These are phyloP conservation scores for Nakazawaea populi DNA, from an alignment of 805 yeast genomes.

Conservation along the genomic window DNA sequence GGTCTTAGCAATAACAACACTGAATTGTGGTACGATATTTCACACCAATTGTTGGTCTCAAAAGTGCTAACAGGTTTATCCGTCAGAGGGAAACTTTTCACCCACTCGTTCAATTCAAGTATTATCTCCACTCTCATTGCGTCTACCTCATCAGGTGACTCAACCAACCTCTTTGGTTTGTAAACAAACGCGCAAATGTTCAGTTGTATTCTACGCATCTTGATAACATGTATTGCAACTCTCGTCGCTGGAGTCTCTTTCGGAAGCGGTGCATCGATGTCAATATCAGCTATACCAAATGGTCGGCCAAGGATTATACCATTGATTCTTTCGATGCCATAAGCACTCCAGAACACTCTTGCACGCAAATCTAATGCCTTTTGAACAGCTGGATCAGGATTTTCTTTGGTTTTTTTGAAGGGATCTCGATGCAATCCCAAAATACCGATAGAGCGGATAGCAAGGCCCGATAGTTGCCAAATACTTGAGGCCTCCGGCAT, in stretches of 20 bases:
- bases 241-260: slow-evolving; percentile 15
- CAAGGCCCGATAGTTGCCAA: slow-evolving; percentile 27
- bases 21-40: slow-evolving; percentile 29
- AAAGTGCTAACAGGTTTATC: slow-evolving; percentile 20
- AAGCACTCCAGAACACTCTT: slow-evolving; percentile 30
- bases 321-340: slow-evolving; percentile 28
- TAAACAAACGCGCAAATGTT: slow-evolving; percentile 27
- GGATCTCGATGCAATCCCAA: slow-evolving; percentile 26
- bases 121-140: slow-evolving; percentile 24
- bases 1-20: slow-evolving; percentile 25
- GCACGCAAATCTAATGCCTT: slow-evolving; percentile 17
- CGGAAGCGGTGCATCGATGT: slow-evolving; percentile 25
- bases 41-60: slow-evolving; percentile 27
- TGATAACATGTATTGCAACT: slow-evolving; percentile 26
- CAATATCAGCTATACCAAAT: slow-evolving; percentile 28
- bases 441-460: slow-evolving; percentile 25
- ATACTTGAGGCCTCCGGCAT: slow-evolving; percentile 27
- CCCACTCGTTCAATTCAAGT: slow-evolving; percentile 27
- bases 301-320: slow-evolving; percentile 30
- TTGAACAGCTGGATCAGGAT: slow-evolving; percentile 8
- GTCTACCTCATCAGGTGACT: slow-evolving; percentile 18
- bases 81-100: slow-evolving; percentile 23
- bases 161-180: slow-evolving; percentile 19
- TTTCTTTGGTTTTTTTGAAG: slow-evolving; percentile 11
- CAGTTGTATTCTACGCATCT: slow-evolving; percentile 26